These are phyloP conservation scores for Ilex asprella DNA, from an alignment of 257 asterid species.

Conservation along the genomic window DNA sequence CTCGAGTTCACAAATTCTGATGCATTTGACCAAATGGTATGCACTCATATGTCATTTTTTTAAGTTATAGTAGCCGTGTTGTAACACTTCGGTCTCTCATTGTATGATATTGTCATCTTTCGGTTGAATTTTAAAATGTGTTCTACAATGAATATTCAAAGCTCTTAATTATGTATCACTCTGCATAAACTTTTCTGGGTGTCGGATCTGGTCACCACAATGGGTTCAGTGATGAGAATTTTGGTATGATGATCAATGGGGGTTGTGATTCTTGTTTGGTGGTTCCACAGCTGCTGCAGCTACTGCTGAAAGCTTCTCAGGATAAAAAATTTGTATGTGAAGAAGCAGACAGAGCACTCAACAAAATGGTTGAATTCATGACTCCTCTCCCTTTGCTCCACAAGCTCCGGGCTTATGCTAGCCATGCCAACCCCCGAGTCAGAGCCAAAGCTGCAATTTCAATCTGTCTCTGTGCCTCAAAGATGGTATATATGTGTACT, in stretches of 20 bases:
- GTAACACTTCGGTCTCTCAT: neutral
- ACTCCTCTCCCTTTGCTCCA: constrained; percentile 69
- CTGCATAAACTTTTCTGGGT: too few relatives aligned
- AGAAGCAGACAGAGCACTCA: constrained; percentile 72
- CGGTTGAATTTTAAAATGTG: too few relatives aligned
- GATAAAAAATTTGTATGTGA: constrained; percentile 97
- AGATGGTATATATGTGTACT: constrained; percentile 56
- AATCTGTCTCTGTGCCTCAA: constrained; percentile 58
- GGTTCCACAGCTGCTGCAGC: constrained; percentile 64
- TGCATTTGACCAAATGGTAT: constrained; percentile 63
- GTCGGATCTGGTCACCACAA: too few relatives aligned
- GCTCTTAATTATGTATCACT: too few relatives aligned
- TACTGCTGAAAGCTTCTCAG: constrained; percentile 81
- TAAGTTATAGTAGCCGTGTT: neutral
- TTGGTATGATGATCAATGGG: too few relatives aligned
- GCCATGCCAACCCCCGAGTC: constrained; percentile 66
- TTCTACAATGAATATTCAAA: too few relatives aligned
- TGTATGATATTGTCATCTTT: too few relatives aligned
- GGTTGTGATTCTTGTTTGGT: too few relatives aligned
- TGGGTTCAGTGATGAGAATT: too few relatives aligned
- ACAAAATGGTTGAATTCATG: constrained; percentile 57
- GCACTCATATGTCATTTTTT: too few relatives aligned
- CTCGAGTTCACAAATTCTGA: constrained; percentile 45
- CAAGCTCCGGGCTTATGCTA: constrained; percentile 45
- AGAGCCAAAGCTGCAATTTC: constrained; percentile 84